phyloP scores from a whole-genome alignment of 371 early-diverging fungal species.

The Syncephalastrum racemosum region DNA sequence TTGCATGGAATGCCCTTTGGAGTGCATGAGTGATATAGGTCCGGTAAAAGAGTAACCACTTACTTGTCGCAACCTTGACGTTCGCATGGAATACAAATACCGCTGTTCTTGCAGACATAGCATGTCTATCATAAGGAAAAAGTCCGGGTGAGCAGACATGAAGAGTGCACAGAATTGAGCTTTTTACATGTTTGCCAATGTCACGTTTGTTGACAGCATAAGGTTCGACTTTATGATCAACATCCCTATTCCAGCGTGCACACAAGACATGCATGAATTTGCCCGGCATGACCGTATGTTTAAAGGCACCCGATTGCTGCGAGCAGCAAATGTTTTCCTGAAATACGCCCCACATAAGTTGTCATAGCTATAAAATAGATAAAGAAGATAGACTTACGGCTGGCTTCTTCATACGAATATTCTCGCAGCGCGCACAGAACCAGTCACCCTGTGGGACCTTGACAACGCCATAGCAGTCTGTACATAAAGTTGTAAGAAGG shows the following conservation, averaged over 20 bases:
- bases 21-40: neutral
- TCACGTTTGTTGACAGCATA: constrained; percentile 28
- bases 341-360: neutral
- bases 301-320: constrained; percentile 47
- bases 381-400: constrained; percentile 5
- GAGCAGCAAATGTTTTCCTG: constrained; percentile 58
- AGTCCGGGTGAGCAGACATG: too few relatives aligned
- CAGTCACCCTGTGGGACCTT: constrained; percentile 48
- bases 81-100: constrained; percentile 38
- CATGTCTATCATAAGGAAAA: constrained; percentile 24
- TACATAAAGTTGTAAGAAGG: neutral
- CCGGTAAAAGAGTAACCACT: neutral
- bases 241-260: constrained; percentile 49
- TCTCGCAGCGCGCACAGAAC: constrained; percentile 50
- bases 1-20: constrained; percentile 17
- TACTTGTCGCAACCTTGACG: constrained; percentile 32
- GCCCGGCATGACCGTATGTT: constrained; percentile 47
- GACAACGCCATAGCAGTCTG: constrained; percentile 47
- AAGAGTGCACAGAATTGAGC: too few relatives aligned
- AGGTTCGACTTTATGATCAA: constrained; percentile 39
- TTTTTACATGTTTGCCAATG: constrained; percentile 27
- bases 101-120: constrained; percentile 31
- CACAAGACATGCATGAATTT: constrained; percentile 62
- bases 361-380: neutral
- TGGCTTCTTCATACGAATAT: constrained; percentile 15